Evolutionary conservation across 1,284 basidiomycete species (phyloP), one percentile per base, ranked within the genome.

Genomic region (Puccinia polysora): DNA sequence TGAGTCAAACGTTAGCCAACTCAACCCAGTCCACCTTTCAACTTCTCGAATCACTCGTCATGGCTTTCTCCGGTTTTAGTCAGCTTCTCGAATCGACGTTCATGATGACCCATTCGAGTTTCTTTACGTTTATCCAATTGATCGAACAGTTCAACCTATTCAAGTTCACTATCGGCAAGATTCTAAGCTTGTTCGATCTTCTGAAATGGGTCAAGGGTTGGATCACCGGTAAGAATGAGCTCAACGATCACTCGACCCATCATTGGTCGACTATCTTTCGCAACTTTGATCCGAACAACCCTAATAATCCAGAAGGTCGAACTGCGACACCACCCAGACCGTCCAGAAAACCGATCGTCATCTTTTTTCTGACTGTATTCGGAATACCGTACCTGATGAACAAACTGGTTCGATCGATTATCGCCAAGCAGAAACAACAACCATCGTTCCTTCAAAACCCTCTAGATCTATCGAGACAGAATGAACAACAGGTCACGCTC

Each of bases 121-220:
- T 99, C 83, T 98, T 97, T 80, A 95, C 95, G 74, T 97, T 99
- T 90, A 92, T 97, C 69, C 92, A 93, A 74, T 94, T 98, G 32
- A 86, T 94, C 47, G 95, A 99, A 78, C 96, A 98, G 80, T 89
- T 99, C 78, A 88, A 88, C 7, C 88, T 90, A 76, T 85, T 97
- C 53, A 86, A 93, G 65, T 90, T 93, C 76, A 94, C 93, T 32
- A 85, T 98, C 14, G 93, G 93, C 40, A 91, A 94, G 79, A 91
- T 98, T 0, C 84, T 97, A 1, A 91, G 91, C 52, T 83, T 97
- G 67, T 95, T 97, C 77, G 91, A 92, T 2, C 40, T 69, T 4
- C 25, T 69, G 15, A 60, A 60, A 60, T 69, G 56, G 55, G 30
- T 73, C 75, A 18, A 76, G 76, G 76, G 71, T 0, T 74, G 76